Evolutionary conservation across 495 filamentous ascomycete genomes (phyloP).

Genomic region (Penicillium salamii): DNA sequence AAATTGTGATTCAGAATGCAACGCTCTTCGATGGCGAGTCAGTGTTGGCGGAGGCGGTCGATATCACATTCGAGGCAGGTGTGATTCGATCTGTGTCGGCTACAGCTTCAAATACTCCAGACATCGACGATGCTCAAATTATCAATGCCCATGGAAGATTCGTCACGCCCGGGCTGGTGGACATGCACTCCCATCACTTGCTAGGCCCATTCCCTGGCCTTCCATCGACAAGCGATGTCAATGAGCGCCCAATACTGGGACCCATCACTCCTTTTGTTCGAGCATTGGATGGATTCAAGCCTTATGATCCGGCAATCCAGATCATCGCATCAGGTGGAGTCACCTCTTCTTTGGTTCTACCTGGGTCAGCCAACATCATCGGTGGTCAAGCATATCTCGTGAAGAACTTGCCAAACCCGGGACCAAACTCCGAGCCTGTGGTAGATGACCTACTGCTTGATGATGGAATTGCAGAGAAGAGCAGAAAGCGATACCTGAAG

Average conservation of each 20-base stretch:
- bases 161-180: background rate
- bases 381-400: background rate
- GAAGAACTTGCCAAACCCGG: background rate
- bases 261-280: background rate
- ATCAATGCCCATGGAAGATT: background rate
- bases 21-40: background rate
- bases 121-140: background rate
- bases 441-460: background rate
- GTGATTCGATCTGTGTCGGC: background rate
- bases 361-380: background rate
- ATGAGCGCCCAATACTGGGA: background rate
- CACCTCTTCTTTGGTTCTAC: background rate
- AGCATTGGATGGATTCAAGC: background rate
- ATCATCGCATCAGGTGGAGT: background rate
- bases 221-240: background rate
- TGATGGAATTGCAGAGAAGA: background rate
- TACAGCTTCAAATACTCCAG: background rate
- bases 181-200: background rate
- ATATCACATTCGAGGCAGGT: background rate
- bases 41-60: background rate
- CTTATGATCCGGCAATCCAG: background rate
- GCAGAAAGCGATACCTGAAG: background rate
- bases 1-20: background rate
- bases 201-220: background rate
- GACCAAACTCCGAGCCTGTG: background rate